Conservation (phyloP, 768 basidiomycete species). For the Suillus tomentosus region DNA sequence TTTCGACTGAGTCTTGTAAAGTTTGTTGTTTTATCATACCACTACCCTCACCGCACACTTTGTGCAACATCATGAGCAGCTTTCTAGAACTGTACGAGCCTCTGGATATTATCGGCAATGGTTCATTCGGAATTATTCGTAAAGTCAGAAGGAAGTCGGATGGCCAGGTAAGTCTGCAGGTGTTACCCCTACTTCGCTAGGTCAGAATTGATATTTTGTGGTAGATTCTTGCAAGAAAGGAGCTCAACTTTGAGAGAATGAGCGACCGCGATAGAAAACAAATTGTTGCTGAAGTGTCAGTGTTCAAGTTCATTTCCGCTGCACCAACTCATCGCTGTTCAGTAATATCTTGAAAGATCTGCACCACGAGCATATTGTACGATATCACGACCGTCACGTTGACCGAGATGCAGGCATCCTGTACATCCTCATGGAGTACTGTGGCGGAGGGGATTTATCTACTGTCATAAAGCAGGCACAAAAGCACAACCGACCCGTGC, state of each 20-base stretch:
- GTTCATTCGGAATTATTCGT: slow-evolving; percentile 96
- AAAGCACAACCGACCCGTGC: slow-evolving; percentile 68
- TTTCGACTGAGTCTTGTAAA: slow-evolving; percentile 19
- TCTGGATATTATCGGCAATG: slow-evolving; percentile 93
- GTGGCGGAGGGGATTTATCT: slow-evolving; percentile 94
- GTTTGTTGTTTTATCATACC: background rate
- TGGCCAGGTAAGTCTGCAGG: slow-evolving; percentile 60
- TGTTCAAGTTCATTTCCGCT: slow-evolving; percentile 16
- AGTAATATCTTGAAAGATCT: slow-evolving; percentile 98
- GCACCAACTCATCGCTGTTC: slow-evolving; percentile 5
- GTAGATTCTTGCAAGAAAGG: slow-evolving; percentile 87
- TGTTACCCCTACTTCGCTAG: background rate
- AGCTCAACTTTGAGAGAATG: slow-evolving; percentile 98
- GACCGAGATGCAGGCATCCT: slow-evolving; percentile 89
- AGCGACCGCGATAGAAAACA: slow-evolving; percentile 94
- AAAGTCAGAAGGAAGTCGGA: slow-evolving; percentile 88
- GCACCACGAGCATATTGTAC: slow-evolving; percentile 94
- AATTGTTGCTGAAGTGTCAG: slow-evolving; percentile 97
- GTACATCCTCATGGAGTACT: slow-evolving; percentile 99
- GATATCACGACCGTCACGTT: slow-evolving; percentile 89
- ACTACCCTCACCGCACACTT: slow-evolving; percentile 3
- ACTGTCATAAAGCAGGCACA: slow-evolving; percentile 79
- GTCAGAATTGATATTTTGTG: background rate
- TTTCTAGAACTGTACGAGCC: slow-evolving; percentile 83
- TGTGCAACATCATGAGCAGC: slow-evolving; percentile 24